Base-by-base conservation (phyloP, 2,329 filamentous ascomycete genomes). In the Talaromyces sp. region DNA sequence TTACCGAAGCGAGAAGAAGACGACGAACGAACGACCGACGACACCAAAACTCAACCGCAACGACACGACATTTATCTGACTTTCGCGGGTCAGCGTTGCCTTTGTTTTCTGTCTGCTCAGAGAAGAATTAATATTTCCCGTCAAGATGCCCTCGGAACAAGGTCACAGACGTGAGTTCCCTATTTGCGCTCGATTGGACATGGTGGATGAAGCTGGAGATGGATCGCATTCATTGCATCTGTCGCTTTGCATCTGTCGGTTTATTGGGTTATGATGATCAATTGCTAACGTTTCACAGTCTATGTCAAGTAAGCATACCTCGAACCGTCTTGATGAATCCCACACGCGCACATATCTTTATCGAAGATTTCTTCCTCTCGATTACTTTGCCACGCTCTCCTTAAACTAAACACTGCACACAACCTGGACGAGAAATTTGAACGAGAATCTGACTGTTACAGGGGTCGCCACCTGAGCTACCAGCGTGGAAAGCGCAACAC, bases 401-500 rank as follows among this genome's bases (percentile, higher is more conserved):
- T 43, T 25, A n/a, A 4, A 15, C 4, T n/a, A 22, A 4, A 43
- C 11, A 33, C 39, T 43, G 10, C 22, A 64, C 9, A 27, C 4
- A 35, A 15, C 5, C 9, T 47, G 27, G 7, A 6, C 27, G 27
- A 31, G 27, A 31, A 31, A 31, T 56, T n/a, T n/a, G 61, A 39
- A 60, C 47, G 62, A 27, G 15, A 70, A 66, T 62, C 77, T 78
- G 76, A 78, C 73, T 72, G 70, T 70, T 66, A 70, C 80, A 96
- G 92, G 92, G 94, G 93, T 87, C 93, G 93, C 85, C 94, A 98
- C 89, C 86, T 98, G 85, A 94, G 90, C 85, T 97, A 97, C 88
- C 90, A 96, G 88, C 91, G 94, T 84, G 90, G 90, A 82, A 94
- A 96, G 87, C 91, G 92, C 85, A 90, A 87, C 84, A 93, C 89